Evolutionary conservation across 1,139 yeast genomes (phyloP).

Genomic region (Saccharomycopsis crataegensis): DNA sequence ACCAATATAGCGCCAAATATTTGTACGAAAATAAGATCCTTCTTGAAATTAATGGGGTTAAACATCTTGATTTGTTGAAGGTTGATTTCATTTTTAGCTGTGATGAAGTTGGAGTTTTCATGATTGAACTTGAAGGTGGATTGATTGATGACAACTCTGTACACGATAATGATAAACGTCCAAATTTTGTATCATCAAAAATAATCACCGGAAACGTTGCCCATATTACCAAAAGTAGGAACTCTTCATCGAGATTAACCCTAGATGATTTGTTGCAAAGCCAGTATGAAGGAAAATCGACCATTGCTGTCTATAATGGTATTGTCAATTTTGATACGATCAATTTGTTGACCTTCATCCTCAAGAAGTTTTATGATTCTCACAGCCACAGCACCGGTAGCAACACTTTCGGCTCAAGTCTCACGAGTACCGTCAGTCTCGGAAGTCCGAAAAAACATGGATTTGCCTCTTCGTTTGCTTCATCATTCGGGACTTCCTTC

Average conservation of each 20-base stretch:
- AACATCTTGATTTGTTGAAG: slow-evolving; percentile 37
- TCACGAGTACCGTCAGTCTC: neutral
- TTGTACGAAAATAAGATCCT: slow-evolving; percentile 68
- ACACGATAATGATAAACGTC: neutral
- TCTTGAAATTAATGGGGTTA: slow-evolving; percentile 46
- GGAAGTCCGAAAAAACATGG: slow-evolving; percentile 1
- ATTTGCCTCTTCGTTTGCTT: neutral
- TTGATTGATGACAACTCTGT: slow-evolving; percentile 7
- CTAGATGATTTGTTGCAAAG: slow-evolving; percentile 62
- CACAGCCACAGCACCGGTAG: neutral
- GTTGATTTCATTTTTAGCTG: slow-evolving; percentile 71
- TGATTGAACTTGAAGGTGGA: slow-evolving; percentile 58
- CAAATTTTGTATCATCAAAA: neutral
- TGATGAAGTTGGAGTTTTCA: slow-evolving; percentile 65
- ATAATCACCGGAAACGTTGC: slow-evolving; percentile 4
- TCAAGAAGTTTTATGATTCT: slow-evolving; percentile 53
- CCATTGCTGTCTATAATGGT: slow-evolving; percentile 52
- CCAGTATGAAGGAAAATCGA: slow-evolving; percentile 49
- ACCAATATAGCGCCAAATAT: slow-evolving; percentile 71
- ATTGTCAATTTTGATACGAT: slow-evolving; percentile 61
- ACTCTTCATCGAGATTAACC: slow-evolving; percentile 35
- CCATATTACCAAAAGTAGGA: neutral
- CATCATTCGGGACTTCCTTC: neutral
- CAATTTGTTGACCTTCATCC: slow-evolving; percentile 57
- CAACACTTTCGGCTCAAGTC: neutral